Conservation (phyloP, 225 moss, liverwort and hornwort species). For the Lunularia cruciata region DNA sequence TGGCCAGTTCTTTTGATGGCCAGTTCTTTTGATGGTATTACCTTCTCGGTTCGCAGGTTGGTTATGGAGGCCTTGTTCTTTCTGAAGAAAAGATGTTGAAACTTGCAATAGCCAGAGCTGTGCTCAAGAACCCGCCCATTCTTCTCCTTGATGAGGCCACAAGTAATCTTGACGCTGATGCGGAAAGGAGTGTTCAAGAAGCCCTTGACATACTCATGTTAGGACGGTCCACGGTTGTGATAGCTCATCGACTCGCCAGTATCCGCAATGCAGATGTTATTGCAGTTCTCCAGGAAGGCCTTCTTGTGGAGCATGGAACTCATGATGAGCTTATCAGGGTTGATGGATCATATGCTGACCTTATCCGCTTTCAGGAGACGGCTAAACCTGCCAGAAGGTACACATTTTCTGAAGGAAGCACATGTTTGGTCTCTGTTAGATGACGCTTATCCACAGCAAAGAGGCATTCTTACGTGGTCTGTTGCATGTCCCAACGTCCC, state of each 20-base stretch:
- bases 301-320: conserved; percentile 95
- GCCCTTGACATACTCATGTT: conserved; percentile 96
- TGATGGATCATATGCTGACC: conserved; percentile 79
- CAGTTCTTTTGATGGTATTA: not conserved
- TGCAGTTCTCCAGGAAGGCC: conserved; percentile 96
- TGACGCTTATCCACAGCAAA: too few species aligned
- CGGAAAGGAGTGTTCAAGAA: conserved; percentile 88
- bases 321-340: conserved; percentile 84
- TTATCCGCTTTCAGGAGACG: conserved; percentile 77
- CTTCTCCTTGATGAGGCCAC: conserved; percentile 98
- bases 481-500: too few species aligned
- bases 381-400: conserved; percentile 82
- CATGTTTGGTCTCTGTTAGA: too few species aligned
- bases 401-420: too few species aligned
- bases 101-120: conserved; percentile 91
- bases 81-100: conserved; percentile 76
- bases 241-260: conserved; percentile 93
- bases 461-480: too few species aligned
- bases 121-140: conserved; percentile 95
- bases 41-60: conserved; percentile 45
- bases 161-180: conserved; percentile 91
- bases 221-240: conserved; percentile 87
- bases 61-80: conserved; percentile 54
- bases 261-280: conserved; percentile 94
- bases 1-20: too few species aligned